A percentile compares a stretch with the other conserved stretches of the same genome.
These are phyloP conservation scores for Crataegus laevigata DNA, from an alignment of 306 rosid genomes.

Conservation along the genomic window DNA sequence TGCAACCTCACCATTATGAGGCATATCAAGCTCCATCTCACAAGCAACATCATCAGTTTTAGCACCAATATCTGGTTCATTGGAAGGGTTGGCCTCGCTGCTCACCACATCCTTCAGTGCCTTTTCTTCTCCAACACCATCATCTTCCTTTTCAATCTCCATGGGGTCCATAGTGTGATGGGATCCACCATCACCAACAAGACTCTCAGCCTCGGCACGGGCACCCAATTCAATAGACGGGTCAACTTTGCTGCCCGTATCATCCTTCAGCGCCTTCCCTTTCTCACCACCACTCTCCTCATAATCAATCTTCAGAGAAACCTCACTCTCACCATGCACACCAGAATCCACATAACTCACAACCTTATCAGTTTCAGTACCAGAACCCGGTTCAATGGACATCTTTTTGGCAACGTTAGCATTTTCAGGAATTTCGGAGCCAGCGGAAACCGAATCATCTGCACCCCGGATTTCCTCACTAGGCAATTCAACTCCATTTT, in stretches of 20 bases:
- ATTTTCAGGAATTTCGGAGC: background rate
- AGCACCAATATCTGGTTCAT: background rate
- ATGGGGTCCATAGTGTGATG: background rate
- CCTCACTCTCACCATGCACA: background rate
- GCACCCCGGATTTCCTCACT: background rate
- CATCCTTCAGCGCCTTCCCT: constrained; percentile 8
- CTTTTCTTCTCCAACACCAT: background rate
- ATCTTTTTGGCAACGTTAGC: background rate
- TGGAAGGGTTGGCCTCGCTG: background rate
- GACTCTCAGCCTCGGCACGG: background rate
- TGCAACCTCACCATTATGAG: background rate
- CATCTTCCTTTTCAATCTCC: background rate
- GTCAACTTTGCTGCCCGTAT: background rate
- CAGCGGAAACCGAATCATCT: background rate
- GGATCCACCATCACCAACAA: background rate
- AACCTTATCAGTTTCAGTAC: background rate
- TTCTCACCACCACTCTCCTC: constrained; percentile 1
- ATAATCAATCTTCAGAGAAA: background rate
- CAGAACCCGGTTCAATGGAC: background rate
- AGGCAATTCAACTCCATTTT: background rate
- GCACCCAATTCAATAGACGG: background rate
- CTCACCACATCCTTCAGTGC: background rate
- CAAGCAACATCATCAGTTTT: background rate
- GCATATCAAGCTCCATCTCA: background rate
- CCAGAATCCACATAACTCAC: background rate